Percentiles rank a stretch among this genome's conserved stretches.
phyloP scores from a whole-genome alignment of 2,329 filamentous ascomycete genomes.

The Colletotrichum noveboracense region DNA sequence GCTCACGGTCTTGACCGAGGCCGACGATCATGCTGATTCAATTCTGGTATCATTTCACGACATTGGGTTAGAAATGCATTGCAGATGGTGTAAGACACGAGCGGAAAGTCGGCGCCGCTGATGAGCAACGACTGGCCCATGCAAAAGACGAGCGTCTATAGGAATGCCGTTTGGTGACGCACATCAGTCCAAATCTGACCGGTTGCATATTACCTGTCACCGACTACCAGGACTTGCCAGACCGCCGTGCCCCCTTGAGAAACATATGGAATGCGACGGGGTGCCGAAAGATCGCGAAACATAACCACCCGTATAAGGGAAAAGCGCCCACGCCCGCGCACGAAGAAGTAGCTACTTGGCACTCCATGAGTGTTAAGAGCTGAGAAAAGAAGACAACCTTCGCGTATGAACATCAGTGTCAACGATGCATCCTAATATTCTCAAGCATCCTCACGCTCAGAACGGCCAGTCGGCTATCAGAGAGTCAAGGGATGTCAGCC shows the following conservation, averaged over 20 bases:
- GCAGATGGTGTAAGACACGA: neutral
- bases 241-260: neutral
- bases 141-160: neutral
- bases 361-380: neutral
- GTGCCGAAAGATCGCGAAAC: neutral
- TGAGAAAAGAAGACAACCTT: neutral
- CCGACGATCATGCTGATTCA: neutral
- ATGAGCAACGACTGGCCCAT: neutral
- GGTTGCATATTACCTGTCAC: neutral
- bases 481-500: neutral
- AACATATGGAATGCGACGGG: neutral
- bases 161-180: neutral
- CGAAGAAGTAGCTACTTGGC: neutral
- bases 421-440: neutral
- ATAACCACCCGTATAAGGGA: neutral
- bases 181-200: neutral
- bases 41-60: neutral
- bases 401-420: neutral
- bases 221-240: neutral
- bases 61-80: neutral
- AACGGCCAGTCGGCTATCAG: neutral
- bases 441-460: neutral
- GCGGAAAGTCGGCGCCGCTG: neutral
- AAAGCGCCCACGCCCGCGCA: neutral
- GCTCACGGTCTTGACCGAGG: neutral